Evolutionary conservation across 805 yeast genomes (phyloP).

Genomic region (Pichia cabralensis): DNA sequence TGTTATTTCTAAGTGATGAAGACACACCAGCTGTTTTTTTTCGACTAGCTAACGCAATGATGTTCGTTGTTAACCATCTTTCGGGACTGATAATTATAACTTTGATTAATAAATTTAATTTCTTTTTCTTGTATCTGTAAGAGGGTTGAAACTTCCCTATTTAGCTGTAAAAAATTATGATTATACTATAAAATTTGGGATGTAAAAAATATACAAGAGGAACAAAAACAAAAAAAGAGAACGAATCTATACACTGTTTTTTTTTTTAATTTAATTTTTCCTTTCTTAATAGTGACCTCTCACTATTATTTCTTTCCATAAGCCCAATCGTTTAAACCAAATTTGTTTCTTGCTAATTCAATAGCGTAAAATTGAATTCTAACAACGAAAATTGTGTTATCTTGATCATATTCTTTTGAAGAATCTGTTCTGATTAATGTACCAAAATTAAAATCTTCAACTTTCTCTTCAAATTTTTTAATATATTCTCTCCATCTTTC

Average conservation of each 20-base stretch:
- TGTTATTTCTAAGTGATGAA: slow-evolving; percentile 10
- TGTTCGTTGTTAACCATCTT: slow-evolving; percentile 17
- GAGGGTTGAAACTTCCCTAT: no score
- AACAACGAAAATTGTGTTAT: slow-evolving; percentile 78
- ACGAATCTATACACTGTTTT: no score
- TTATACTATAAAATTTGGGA: no score
- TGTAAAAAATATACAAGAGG: no score
- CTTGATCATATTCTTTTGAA: slow-evolving; percentile 67
- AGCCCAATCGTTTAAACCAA: slow-evolving; percentile 89
- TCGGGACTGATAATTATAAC: slow-evolving; percentile 20
- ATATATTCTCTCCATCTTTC: slow-evolving; percentile 85
- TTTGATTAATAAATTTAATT: no score
- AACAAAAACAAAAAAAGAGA: no score
- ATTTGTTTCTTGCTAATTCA: slow-evolving; percentile 87
- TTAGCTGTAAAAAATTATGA: no score
- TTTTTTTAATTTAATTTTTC: no score
- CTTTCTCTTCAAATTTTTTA: slow-evolving; percentile 64
- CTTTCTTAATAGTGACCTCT: no score
- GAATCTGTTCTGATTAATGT: slow-evolving; percentile 75
- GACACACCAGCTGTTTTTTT: slow-evolving; percentile 10
- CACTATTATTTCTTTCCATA: slow-evolving; percentile 27
- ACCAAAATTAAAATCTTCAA: slow-evolving; percentile 93
- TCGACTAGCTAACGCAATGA: slow-evolving; percentile 20
- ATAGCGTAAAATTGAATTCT: slow-evolving; percentile 92
- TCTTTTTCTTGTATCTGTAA: no score